These are phyloP conservation scores for Apiotrichum gamsii DNA, from an alignment of 1,284 basidiomycete genomes.

Conservation along the genomic window DNA sequence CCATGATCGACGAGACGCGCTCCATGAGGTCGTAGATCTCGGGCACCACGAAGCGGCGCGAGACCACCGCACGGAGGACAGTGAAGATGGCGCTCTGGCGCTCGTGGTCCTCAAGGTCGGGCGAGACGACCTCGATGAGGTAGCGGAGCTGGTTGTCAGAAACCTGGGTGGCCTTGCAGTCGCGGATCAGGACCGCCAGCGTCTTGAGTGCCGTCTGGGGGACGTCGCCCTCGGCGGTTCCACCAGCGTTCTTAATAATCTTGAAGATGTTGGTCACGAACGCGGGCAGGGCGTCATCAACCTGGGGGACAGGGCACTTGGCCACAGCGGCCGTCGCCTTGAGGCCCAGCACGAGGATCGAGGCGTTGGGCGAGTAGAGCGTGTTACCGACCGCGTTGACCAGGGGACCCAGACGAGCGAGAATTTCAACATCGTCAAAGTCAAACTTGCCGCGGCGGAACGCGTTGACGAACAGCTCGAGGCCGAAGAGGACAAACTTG, in stretches of 20 bases:
- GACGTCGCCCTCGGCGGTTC: slow-evolving; percentile 75
- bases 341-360: slow-evolving; percentile 73
- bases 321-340: slow-evolving; percentile 75
- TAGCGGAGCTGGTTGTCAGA: slow-evolving; percentile 85
- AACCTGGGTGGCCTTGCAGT: slow-evolving; percentile 69
- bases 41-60: slow-evolving; percentile 84
- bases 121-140: slow-evolving; percentile 75
- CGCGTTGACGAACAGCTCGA: slow-evolving; percentile 86
- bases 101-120: slow-evolving; percentile 90
- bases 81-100: slow-evolving; percentile 83
- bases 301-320: slow-evolving; percentile 73
- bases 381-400: slow-evolving; percentile 85
- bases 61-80: slow-evolving; percentile 84
- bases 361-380: slow-evolving; percentile 74
- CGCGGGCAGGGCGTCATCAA: slow-evolving; percentile 72
- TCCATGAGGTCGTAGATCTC: slow-evolving; percentile 99
- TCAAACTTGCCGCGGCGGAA: slow-evolving; percentile 81
- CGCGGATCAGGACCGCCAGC: slow-evolving; percentile 76
- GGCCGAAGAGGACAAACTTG: slow-evolving; percentile 86
- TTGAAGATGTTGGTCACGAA: slow-evolving; percentile 80
- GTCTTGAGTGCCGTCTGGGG: slow-evolving; percentile 84
- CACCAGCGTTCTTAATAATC: slow-evolving; percentile 77
- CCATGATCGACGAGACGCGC: slow-evolving; percentile 85
- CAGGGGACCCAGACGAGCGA: slow-evolving; percentile 78
- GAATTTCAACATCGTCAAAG: slow-evolving; percentile 63